phyloP scores from a whole-genome alignment of 1,284 basidiomycete species.

The Hortiboletus rubellus region DNA sequence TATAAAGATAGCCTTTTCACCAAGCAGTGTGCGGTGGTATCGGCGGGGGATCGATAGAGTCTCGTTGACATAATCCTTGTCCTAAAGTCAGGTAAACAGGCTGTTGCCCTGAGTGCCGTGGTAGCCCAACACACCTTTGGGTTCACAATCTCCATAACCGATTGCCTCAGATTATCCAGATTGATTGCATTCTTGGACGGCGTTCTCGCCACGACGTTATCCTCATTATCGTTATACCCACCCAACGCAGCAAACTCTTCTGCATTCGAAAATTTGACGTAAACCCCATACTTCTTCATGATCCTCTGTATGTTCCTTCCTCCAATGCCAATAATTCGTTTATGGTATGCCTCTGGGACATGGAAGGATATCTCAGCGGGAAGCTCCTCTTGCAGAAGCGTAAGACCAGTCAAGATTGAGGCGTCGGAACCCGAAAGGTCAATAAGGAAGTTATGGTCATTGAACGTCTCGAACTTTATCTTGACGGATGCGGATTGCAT shows the following conservation, averaged over 20 bases:
- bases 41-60: slow-evolving; percentile 90
- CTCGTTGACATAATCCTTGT: slow-evolving; percentile 96
- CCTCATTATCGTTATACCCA: slow-evolving; percentile 96
- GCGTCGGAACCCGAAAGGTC: slow-evolving; percentile 84
- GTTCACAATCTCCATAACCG: slow-evolving; percentile 97
- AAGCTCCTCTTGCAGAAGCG: slow-evolving; percentile 92
- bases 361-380: slow-evolving; percentile 99
- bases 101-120: background rate
- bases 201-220: slow-evolving; percentile 96
- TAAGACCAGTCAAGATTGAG: slow-evolving; percentile 85
- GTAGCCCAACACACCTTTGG: slow-evolving; percentile 68
- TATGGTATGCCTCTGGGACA: slow-evolving; percentile 97
- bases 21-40: slow-evolving; percentile 92
- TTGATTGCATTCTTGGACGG: slow-evolving; percentile 98
- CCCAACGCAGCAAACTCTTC: slow-evolving; percentile 96
- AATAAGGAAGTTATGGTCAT: slow-evolving; percentile 98
- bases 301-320: slow-evolving; percentile 99
- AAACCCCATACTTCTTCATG: slow-evolving; percentile 99
- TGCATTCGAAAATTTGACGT: slow-evolving; percentile 99
- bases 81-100: slow-evolving; percentile 46
- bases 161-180: slow-evolving; percentile 92
- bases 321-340: slow-evolving; percentile 98
- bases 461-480: slow-evolving; percentile 99
- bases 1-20: slow-evolving; percentile 96
- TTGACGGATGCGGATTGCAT: slow-evolving; percentile 96